Percentiles rank a stretch among this genome's conserved stretches.
Conservation (phyloP, 2,329 filamentous ascomycete species). For the Aureobasidium mangrovei region DNA sequence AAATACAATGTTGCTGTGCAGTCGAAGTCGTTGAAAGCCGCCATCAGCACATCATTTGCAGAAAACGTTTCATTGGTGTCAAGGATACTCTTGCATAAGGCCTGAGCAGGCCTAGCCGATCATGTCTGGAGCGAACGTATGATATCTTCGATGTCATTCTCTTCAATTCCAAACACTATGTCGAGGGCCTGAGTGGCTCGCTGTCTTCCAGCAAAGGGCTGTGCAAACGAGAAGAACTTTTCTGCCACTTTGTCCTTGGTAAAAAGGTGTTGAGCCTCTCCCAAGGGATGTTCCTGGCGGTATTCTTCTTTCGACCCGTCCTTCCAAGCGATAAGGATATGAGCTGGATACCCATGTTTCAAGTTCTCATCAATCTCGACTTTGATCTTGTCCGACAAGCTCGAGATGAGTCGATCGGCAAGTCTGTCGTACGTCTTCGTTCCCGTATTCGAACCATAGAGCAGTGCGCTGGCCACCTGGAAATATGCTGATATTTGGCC, state of each 20-base stretch:
- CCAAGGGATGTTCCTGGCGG: conserved; percentile 22
- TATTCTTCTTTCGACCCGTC: conserved; percentile 18
- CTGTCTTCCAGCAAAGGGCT: conserved; percentile 19
- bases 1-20: no score
- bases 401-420: conserved; percentile 18
- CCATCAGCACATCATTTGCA: no score
- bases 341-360: conserved; percentile 21
- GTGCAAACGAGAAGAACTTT: conserved; percentile 23
- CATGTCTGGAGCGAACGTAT: not conserved
- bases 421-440: conserved; percentile 23
- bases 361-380: conserved; percentile 18
- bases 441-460: conserved; percentile 24
- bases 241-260: conserved; percentile 23
- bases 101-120: not conserved
- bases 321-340: conserved; percentile 20
- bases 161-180: conserved; percentile 20
- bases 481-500: conserved; percentile 31
- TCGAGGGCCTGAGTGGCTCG: conserved; percentile 19
- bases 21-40: no score
- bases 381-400: conserved; percentile 20
- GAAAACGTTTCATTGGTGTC: no score
- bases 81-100: no score
- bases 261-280: conserved; percentile 24
- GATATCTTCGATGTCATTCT: not conserved
- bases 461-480: conserved; percentile 24